A percentile compares a stretch with the other conserved stretches of the same genome.
phyloP scores from a whole-genome alignment of 2,329 filamentous ascomycete species.

The Colletotrichum sp. region DNA sequence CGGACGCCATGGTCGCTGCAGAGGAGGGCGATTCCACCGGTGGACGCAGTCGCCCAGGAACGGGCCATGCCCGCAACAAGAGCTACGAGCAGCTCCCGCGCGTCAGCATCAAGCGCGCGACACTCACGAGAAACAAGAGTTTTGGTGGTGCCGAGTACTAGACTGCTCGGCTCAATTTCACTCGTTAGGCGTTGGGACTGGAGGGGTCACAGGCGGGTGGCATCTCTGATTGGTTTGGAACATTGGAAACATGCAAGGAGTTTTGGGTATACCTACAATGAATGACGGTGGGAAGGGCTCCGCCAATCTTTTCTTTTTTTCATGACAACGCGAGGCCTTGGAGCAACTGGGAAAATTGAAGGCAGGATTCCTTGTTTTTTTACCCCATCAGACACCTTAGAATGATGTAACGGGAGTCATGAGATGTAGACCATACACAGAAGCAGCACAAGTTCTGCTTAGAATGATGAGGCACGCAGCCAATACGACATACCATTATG shows the following conservation, averaged over 20 bases:
- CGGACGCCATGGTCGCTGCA: conserved; percentile 42
- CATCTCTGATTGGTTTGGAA: background rate
- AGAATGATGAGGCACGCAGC: conserved; percentile 15
- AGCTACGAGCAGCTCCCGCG: conserved; percentile 48
- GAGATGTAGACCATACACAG: conserved; percentile 6
- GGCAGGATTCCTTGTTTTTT: background rate
- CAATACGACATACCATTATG: background rate
- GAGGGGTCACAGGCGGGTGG: background rate
- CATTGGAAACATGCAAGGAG: conserved; percentile 6
- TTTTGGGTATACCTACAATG: background rate
- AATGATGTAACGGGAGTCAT: background rate
- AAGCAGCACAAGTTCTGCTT: conserved; percentile 11
- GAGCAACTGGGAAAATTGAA: background rate
- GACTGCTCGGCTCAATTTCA: background rate
- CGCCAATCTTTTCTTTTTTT: background rate
- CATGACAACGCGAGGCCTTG: background rate
- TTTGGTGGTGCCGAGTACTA: conserved; percentile 55
- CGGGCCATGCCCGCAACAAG: conserved; percentile 39
- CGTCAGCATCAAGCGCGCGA: conserved; percentile 50
- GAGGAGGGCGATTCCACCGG: conserved; percentile 45
- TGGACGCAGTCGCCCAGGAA: conserved; percentile 28
- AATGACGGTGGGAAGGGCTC: background rate
- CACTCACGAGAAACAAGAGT: conserved; percentile 53
- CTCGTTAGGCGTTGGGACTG: conserved; percentile 11
- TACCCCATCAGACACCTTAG: background rate